A percentile compares a stretch with the other conserved stretches of the same genome.
These are phyloP conservation scores for Ceratocystis huliohia DNA, from an alignment of 2,329 filamentous ascomycete genomes.

Conservation along the genomic window DNA sequence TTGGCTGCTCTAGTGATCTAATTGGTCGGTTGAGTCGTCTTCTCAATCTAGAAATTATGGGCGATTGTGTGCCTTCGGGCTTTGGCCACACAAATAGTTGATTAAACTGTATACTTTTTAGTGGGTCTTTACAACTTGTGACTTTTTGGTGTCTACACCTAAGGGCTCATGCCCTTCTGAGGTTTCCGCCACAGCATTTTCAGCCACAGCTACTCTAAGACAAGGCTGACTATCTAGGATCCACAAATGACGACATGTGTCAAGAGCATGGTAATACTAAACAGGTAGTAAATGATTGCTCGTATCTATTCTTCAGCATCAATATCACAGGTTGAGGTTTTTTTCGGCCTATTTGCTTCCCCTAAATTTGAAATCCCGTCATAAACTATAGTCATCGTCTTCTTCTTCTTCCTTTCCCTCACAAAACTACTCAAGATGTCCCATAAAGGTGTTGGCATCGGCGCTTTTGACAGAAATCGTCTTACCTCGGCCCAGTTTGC, in stretches of 20 bases:
- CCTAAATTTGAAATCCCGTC: background rate
- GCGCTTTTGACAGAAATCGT: slow-evolving; percentile 73
- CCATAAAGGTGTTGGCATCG: slow-evolving; percentile 77
- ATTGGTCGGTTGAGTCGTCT: slow-evolving; percentile 17
- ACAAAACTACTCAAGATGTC: slow-evolving; percentile 37
- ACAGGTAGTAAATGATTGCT: background rate
- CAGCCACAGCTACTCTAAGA: slow-evolving; percentile 15
- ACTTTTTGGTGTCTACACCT: slow-evolving; percentile 12
- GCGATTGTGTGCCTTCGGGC: slow-evolving; percentile 21
- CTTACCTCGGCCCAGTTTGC: slow-evolving; percentile 83
- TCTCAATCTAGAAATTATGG: slow-evolving; percentile 16
- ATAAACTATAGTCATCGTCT: background rate
- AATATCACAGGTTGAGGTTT: background rate
- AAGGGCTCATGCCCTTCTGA: slow-evolving; percentile 19
- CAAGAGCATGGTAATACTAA: background rate
- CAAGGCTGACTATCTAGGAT: background rate
- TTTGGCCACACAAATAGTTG: slow-evolving; percentile 15
- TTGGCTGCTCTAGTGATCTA: slow-evolving; percentile 11
- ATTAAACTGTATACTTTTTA: slow-evolving; percentile 8
- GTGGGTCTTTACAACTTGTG: slow-evolving; percentile 10
- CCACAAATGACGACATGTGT: slow-evolving; percentile 18
- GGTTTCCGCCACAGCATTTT: slow-evolving; percentile 8
- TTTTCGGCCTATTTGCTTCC: background rate
- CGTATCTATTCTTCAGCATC: background rate
- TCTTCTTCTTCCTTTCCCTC: background rate